These are phyloP conservation scores for Lentinula sp. DNA, from an alignment of 768 basidiomycete genomes.

Conservation along the genomic window DNA sequence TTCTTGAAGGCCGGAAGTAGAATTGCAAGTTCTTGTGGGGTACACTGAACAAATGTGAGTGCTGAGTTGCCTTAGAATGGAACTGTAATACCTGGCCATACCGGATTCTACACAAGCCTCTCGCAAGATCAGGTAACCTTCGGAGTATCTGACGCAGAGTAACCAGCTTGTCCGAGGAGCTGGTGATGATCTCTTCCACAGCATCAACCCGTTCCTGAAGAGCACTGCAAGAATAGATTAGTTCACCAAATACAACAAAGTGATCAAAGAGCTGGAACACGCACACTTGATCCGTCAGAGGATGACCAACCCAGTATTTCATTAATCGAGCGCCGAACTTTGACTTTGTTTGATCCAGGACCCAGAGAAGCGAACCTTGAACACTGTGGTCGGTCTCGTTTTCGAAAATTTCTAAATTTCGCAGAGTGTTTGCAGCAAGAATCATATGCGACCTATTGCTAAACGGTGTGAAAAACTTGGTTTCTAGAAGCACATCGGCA, in stretches of 20 bases:
- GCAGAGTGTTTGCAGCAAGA: slow-evolving; percentile 80
- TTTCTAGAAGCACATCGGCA: slow-evolving; percentile 71
- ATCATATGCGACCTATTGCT: slow-evolving; percentile 78
- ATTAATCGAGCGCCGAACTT: slow-evolving; percentile 84
- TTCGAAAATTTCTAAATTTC: slow-evolving; percentile 88
- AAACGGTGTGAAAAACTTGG: slow-evolving; percentile 76
- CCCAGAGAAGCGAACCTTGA: slow-evolving; percentile 75
- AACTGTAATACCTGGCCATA: slow-evolving; percentile 69
- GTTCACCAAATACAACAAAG: not conserved
- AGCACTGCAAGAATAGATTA: slow-evolving; percentile 33
- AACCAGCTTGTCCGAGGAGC: slow-evolving; percentile 54
- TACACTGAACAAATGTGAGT: slow-evolving; percentile 45
- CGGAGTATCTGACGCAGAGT: slow-evolving; percentile 64
- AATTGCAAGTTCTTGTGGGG: slow-evolving; percentile 73
- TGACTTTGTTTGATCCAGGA: slow-evolving; percentile 84
- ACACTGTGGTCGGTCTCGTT: slow-evolving; percentile 79
- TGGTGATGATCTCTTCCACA: slow-evolving; percentile 72
- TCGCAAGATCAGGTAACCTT: slow-evolving; percentile 81
- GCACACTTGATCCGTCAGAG: slow-evolving; percentile 68
- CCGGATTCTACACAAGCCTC: slow-evolving; percentile 82
- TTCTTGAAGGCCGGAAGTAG: slow-evolving; percentile 73
- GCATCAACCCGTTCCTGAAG: slow-evolving; percentile 77
- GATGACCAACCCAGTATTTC: slow-evolving; percentile 81
- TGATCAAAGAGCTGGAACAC: slow-evolving; percentile 10
- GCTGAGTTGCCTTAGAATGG: not conserved